Evolutionary conservation across 2,329 filamentous ascomycete species (phyloP).

Genomic region (Penicillium sp.): DNA sequence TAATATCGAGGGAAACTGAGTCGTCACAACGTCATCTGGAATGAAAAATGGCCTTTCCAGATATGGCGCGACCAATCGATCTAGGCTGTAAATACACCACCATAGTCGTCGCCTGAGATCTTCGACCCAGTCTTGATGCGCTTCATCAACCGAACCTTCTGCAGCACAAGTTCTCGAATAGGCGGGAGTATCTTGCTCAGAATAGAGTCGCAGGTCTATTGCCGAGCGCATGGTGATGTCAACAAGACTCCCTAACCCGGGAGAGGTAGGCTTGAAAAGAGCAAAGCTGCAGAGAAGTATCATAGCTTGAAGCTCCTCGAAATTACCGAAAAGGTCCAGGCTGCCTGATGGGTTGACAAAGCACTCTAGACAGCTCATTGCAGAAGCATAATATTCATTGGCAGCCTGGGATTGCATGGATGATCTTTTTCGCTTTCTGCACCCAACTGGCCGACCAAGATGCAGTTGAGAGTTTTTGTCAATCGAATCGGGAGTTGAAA

Average conservation of each 20-base stretch:
- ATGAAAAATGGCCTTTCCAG: constrained; percentile 67
- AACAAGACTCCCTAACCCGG: not conserved
- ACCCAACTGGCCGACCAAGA: not conserved
- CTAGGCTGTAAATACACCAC: constrained; percentile 88
- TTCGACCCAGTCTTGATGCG: constrained; percentile 67
- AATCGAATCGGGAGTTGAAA: not conserved
- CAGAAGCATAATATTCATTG: not conserved
- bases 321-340: not conserved
- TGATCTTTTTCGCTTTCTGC: not conserved
- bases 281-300: constrained; percentile 2
- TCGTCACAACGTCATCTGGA: constrained; percentile 11
- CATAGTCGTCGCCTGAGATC: constrained; percentile 78
- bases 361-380: not conserved
- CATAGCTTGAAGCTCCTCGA: not conserved
- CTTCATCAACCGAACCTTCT: not conserved
- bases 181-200: constrained; percentile 58
- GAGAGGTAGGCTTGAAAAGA: not conserved
- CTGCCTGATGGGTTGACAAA: not conserved
- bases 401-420: not conserved
- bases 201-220: constrained; percentile 80
- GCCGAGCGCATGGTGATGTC: constrained; percentile 72
- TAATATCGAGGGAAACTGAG: not conserved
- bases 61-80: constrained; percentile 80
- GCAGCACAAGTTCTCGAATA: not conserved
- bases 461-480: not conserved